phyloP scores from a whole-genome alignment of 768 basidiomycete genomes.

The Leccinellum luteum region DNA sequence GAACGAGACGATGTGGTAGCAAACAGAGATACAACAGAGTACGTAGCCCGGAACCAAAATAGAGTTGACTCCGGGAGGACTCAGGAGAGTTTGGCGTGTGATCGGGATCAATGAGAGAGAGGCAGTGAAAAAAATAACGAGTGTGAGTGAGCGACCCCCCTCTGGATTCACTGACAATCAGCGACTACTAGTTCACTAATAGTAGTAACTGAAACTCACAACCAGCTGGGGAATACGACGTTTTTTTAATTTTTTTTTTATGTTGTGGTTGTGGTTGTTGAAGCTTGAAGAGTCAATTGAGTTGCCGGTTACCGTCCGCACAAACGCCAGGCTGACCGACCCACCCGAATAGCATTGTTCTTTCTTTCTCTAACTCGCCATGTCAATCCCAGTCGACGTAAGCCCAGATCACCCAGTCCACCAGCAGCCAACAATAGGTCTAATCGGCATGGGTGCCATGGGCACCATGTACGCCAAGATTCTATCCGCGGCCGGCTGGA shows the following conservation, averaged over 20 bases:
- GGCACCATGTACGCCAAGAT: constrained; percentile 86
- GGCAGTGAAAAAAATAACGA: constrained; percentile 4
- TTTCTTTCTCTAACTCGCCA: constrained; percentile 1
- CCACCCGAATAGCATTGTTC: not conserved
- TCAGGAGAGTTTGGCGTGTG: constrained; percentile 2
- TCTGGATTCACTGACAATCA: not conserved
- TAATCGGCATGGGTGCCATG: constrained; percentile 99
- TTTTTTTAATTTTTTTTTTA: not conserved
- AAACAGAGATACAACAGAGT: constrained; percentile 4
- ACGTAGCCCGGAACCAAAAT: constrained; percentile 18
- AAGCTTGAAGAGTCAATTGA: not conserved
- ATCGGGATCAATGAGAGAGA: constrained; percentile 14
- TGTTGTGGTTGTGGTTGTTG: not conserved
- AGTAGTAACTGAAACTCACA: not conserved
- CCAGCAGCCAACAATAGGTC: constrained; percentile 75
- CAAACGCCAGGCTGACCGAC: not conserved
- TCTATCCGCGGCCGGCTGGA: constrained; percentile 82
- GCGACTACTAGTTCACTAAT: not conserved
- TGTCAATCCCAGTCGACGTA: constrained; percentile 24
- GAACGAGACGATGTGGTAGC: not conserved
- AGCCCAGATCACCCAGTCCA: constrained; percentile 36
- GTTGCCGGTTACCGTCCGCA: not conserved
- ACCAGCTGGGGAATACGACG: not conserved
- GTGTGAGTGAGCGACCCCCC: constrained; percentile 13
- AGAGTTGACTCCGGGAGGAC: constrained; percentile 13